Evolutionary conservation across 2,329 filamentous ascomycete genomes (phyloP), one percentile per base, ranked within the genome.

Genomic region (Polychaeton citri): DNA sequence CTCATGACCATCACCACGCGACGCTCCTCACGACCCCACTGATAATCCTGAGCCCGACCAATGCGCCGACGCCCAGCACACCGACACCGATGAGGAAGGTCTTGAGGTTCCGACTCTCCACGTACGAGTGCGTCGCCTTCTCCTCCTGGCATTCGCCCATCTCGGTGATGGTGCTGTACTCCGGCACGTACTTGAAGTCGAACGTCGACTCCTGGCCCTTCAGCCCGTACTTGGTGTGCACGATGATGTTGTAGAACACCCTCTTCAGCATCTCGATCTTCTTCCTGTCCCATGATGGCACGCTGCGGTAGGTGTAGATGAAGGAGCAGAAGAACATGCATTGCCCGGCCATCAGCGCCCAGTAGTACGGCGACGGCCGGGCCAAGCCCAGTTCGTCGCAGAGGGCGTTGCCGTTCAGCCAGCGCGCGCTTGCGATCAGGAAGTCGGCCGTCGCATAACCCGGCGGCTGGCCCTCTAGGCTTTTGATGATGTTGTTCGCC

Each of bases 401-500:
- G 1, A 87, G 65, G 12, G 72, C 65, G 21, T 69, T 63, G 3
- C 81, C 80, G 50, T 84, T 85, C 12, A 86, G 63, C 67, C 77
- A 81, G 39, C 80, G 68, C 4, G 75, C 72, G 51, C 73, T 71
- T 0, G 80, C 81, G 34, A 72, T 67, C 35, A 87, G 65, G 53
- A 84, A 82, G 32, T 74, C 71, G 5, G 70, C 66, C 2, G 74
- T 77, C 1, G 77, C 69, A 44, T 74, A 78, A 0, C 73, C 66
- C 0, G 82, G 82, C 1, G 80, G 72, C 28, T 74, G 71, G 34
- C 69, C 65, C 46, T 78, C 68, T n/a, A 87, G 64, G 3, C 72
- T 71, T 3, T 72, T 67, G 45, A 88, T 76, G 48, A 87, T 79
- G 51, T 87, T 88, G 55, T 80, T 79, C 3, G 79, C 79, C 18